Evolutionary conservation across 306 rosid genomes (phyloP).

Genomic region (Castanea mollissima): DNA sequence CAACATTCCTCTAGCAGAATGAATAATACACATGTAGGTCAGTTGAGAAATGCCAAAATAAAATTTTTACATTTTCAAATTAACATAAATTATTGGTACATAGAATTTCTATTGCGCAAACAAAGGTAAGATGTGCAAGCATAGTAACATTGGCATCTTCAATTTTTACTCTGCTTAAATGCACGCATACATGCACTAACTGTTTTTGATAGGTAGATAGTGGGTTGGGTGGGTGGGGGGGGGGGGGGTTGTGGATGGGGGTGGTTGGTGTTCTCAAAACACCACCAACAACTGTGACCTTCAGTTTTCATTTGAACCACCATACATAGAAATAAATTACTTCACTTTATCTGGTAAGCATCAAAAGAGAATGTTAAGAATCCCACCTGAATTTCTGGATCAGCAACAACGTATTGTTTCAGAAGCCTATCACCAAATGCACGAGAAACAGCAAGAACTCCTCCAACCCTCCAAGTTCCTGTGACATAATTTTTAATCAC

Average conservation of each 20-base stretch:
- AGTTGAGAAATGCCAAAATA: not conserved
- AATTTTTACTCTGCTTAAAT: not conserved
- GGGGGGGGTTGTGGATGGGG: no score
- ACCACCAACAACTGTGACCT: not conserved
- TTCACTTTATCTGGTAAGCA: not conserved
- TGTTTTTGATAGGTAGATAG: no score
- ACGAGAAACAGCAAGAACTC: conserved; percentile 98
- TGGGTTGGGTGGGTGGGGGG: no score
- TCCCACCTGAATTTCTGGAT: conserved; percentile 91
- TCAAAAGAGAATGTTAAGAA: conserved; percentile 1
- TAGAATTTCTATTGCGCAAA: not conserved
- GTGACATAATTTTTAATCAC: conserved; percentile 15
- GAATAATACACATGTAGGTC: conserved; percentile 5
- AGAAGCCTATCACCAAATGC: conserved; percentile 95
- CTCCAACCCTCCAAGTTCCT: conserved; percentile 99
- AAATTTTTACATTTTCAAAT: conserved; percentile 10
- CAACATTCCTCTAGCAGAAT: conserved; percentile 15
- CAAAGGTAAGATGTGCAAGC: not conserved
- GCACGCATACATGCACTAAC: no score
- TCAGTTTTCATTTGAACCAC: not conserved
- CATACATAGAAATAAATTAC: not conserved
- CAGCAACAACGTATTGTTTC: conserved; percentile 97
- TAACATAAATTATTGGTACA: not conserved
- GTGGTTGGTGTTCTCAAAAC: no score
- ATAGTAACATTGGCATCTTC: not conserved